These are phyloP conservation scores for Talaromyces sp. DNA, from an alignment of 2,329 filamentous ascomycete genomes.

Conservation along the genomic window DNA sequence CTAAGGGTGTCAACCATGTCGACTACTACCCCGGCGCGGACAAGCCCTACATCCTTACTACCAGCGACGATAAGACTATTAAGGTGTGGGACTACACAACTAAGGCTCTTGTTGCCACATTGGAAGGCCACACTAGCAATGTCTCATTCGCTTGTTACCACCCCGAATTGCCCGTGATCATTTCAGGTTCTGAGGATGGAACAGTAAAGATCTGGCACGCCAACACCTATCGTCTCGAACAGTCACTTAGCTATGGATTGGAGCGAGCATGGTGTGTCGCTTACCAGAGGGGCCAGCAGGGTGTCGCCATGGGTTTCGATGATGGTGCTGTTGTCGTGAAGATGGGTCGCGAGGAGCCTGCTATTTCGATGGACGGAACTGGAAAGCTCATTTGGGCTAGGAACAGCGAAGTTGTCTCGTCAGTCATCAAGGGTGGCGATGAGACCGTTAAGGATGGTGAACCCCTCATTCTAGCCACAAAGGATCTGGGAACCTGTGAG, in stretches of 20 bases:
- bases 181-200: slow-evolving; percentile 96
- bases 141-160: slow-evolving; percentile 98
- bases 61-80: slow-evolving; percentile 92
- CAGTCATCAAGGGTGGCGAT: slow-evolving; percentile 92
- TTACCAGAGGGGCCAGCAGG: slow-evolving; percentile 92
- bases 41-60: slow-evolving; percentile 87
- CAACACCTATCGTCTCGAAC: slow-evolving; percentile 94
- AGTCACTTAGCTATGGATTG: slow-evolving; percentile 92
- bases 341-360: slow-evolving; percentile 94
- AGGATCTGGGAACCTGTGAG: slow-evolving; percentile 94
- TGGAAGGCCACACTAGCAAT: slow-evolving; percentile 97
- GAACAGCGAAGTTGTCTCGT: slow-evolving; percentile 92
- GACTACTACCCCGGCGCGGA: slow-evolving; percentile 76
- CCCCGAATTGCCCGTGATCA: slow-evolving; percentile 93
- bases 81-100: slow-evolving; percentile 99
- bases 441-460: slow-evolving; percentile 82
- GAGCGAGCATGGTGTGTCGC: slow-evolving; percentile 98
- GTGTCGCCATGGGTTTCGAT: slow-evolving; percentile 93
- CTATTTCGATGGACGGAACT: slow-evolving; percentile 93
- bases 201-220: slow-evolving; percentile 99
- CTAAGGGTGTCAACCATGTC: slow-evolving; percentile 96
- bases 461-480: slow-evolving; percentile 81
- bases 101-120: slow-evolving; percentile 92
- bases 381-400: slow-evolving; percentile 96
- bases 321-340: slow-evolving; percentile 98